Evolutionary conservation across 2,329 filamentous ascomycete genomes (phyloP), one percentile per base, ranked within the genome.

Genomic region (Penicillium polonicum): DNA sequence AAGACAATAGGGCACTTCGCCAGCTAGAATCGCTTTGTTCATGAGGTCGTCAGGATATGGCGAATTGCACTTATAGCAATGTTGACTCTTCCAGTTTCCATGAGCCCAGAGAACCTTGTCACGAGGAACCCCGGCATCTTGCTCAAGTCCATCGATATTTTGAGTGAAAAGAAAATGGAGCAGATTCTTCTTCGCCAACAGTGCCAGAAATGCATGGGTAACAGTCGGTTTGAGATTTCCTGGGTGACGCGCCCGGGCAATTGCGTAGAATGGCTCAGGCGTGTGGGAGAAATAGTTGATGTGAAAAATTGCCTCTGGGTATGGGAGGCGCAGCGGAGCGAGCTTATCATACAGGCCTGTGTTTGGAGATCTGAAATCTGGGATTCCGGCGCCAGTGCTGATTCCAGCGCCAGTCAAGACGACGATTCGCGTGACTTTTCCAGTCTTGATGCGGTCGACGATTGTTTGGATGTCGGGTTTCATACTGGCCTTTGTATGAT

Each of bases 281-380:
- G 92, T 87, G 46, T 86, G 71, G 52, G 85, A 82, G 78, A 96
- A 96, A 79, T 89, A 96, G 58, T 80, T 80, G 62, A 96, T 90
- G 68, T 93, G 89, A 76, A 96, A 96, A 49, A 96, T 89, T 15
- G 90, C 91, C 76, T 96, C 90, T 27, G 91, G 86, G 68, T 91
- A 88, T 0, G 91, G 91, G 0, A 96, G 82, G 54, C 92, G 84
- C 21, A 96, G 82, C 27, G 88, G 83, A 19, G 88, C 87, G 25
- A 96, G 86, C 68, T 93, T 94, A 68, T 88, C 87, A 72, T 96
- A 96, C 4, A 96, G 83, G 2, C 92, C 92, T 0, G 90, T 96
- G 51, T 88, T 86, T 56, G 91, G 91, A 2, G 90, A 92, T 63
- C 92, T 83, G 74, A 96, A 96, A 75, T 96, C 92, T 61, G 92